phyloP scores from a whole-genome alignment of 192 early-diverging fungal genomes.

The Podila clonocystis region DNA sequence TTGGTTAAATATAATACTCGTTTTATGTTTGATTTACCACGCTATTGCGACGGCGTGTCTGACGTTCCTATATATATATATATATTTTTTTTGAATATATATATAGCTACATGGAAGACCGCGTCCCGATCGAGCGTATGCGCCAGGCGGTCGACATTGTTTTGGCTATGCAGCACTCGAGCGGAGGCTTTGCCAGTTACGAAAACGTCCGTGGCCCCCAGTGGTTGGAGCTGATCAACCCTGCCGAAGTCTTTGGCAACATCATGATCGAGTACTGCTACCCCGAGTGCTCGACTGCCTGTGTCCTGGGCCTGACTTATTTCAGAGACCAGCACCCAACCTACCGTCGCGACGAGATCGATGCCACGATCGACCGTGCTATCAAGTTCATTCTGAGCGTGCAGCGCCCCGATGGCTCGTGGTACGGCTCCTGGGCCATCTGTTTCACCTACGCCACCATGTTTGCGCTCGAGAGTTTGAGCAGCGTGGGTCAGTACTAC shows the following conservation, averaged over 20 bases:
- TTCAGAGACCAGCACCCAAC: conserved; percentile 83
- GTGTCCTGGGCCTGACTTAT: conserved; percentile 82
- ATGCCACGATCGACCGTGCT: conserved; percentile 60
- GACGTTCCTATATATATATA: not conserved
- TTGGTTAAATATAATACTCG: not conserved
- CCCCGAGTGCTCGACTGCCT: conserved; percentile 97
- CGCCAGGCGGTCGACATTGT: conserved; percentile 91
- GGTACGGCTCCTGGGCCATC: conserved; percentile 97
- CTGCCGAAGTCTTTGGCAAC: conserved; percentile 97
- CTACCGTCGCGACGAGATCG: conserved; percentile 85
- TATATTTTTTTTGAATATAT: not conserved
- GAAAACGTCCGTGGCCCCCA: conserved; percentile 83
- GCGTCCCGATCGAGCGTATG: conserved; percentile 76
- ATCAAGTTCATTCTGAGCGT: conserved; percentile 77
- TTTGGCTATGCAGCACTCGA: conserved; percentile 90
- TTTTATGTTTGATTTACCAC: not conserved
- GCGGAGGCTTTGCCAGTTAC: conserved; percentile 95
- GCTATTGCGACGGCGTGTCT: not conserved
- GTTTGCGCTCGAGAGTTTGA: conserved; percentile 90
- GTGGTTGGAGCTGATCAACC: conserved; percentile 90
- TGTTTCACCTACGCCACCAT: conserved; percentile 97
- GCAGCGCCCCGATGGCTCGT: conserved; percentile 87
- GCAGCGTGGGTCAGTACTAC: conserved; percentile 85
- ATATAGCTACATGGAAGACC: conserved; percentile 58
- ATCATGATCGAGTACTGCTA: conserved; percentile 99